Evolutionary conservation across 2,329 filamentous ascomycete genomes (phyloP), one percentile per base, ranked within the genome.

Genomic region (Venturia carpophila): DNA sequence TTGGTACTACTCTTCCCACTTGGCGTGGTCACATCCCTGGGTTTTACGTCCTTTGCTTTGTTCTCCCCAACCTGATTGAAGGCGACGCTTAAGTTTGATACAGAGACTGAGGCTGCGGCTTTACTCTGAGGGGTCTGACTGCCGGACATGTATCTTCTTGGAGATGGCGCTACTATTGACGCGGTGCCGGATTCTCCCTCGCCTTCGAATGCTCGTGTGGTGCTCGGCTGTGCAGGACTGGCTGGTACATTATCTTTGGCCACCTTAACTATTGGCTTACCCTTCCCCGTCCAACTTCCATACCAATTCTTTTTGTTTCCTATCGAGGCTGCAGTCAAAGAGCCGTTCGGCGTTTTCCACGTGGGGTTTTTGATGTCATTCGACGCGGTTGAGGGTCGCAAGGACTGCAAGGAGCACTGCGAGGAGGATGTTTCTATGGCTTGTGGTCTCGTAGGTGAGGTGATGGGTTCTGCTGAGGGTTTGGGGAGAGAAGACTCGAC

Each of bases 221-320:
- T 75, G 4, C 77, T 78, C 1, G 77, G 73, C 27, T 78, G 77
- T 60, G 76, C 75, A 58, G 74, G 74, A 30, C 76, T 74, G 5
- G 79, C 79, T 37, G 72, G 74, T 34, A 80, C 77, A 68, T 75
- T 80, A 69, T 81, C 78, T 34, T 73, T 74, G 10, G 77, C 77
- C 9, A 79, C 77, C 69, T 78, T 74, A n/a, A 79, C 78, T 10
- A 79, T 74, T 1, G 79, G 75, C 13, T 76, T 75, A 13, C 79
- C 77, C 70, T 81, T 82, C 34, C 75, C 73, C 7, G 75, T 73
- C 79, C 78, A 79, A 62, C 77, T 79, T 42, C 74, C 74, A 58
- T 80, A 78, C 79, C 79, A 81, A 70, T 74, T 78, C 63, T 68
- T 70, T 63, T 71, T 71, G 7, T 66, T 13, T 62, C 30, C 64